phyloP scores from a whole-genome alignment of 208 protist genomes.

The Wallacemonas sp. region DNA sequence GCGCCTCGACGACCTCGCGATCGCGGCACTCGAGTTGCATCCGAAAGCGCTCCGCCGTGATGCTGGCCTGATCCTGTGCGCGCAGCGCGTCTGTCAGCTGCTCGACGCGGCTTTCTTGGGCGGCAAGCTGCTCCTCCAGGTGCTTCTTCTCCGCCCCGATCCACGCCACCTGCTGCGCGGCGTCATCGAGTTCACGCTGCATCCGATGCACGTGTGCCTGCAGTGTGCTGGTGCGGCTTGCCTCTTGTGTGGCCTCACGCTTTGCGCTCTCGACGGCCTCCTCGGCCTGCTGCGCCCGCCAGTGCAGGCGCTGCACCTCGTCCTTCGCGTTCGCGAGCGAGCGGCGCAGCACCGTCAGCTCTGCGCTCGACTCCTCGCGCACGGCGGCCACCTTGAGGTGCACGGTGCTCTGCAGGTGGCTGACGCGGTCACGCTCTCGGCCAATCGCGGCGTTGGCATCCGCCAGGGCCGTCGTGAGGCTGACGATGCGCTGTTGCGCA shows the following conservation, averaged over 20 bases:
- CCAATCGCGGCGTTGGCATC: constrained; percentile 19
- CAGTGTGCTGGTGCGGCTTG: constrained; percentile 19
- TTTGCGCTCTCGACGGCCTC: constrained; percentile 28
- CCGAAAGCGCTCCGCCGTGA: constrained; percentile 56
- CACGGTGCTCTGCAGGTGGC: constrained; percentile 34
- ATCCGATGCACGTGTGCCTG: constrained; percentile 28
- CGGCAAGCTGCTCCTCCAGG: constrained; percentile 42
- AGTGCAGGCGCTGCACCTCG: constrained; percentile 42
- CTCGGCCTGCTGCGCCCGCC: constrained; percentile 34
- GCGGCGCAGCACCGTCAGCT: constrained; percentile 55
- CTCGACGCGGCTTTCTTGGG: constrained; percentile 46
- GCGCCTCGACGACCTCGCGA: constrained; percentile 47
- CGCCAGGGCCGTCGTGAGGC: constrained; percentile 31
- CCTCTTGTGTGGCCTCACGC: constrained; percentile 19
- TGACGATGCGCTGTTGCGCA: constrained; percentile 34
- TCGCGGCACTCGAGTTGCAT: constrained; percentile 48
- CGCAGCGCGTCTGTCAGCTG: constrained; percentile 32
- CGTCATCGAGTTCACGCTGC: constrained; percentile 34
- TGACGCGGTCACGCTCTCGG: constrained; percentile 30
- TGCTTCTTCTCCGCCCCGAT: constrained; percentile 40
- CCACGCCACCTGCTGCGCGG: constrained; percentile 69
- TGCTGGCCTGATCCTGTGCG: constrained; percentile 28
- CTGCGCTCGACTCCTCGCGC: constrained; percentile 39
- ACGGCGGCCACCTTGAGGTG: constrained; percentile 45
- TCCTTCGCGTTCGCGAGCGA: constrained; percentile 35